These are phyloP conservation scores for Ogataea saltuana DNA, from an alignment of 805 yeast species.

Conservation along the genomic window DNA sequence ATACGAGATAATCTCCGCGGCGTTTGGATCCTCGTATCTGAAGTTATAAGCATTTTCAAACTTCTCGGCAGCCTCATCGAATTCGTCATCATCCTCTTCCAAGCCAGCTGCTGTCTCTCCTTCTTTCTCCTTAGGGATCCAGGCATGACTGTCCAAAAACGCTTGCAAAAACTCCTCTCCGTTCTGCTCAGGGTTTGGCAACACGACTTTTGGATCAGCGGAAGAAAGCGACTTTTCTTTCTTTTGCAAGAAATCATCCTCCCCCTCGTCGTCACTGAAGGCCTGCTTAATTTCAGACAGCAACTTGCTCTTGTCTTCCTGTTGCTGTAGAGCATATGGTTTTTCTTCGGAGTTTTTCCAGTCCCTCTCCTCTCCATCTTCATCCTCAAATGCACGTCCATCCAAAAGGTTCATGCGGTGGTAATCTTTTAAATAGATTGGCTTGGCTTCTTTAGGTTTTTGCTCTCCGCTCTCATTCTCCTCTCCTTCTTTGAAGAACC, in stretches of 20 bases:
- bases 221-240: conserved; percentile 39
- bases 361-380: conserved; percentile 48
- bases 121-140: conserved; percentile 79
- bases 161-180: conserved; percentile 71
- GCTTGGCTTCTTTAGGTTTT: conserved; percentile 54
- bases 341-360: conserved; percentile 55
- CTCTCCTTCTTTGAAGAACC: conserved; percentile 68
- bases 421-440: conserved; percentile 87
- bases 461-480: conserved; percentile 37
- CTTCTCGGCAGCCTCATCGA: conserved; percentile 87
- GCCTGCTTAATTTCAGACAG: conserved; percentile 76
- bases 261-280: conserved; percentile 49
- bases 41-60: conserved; percentile 93
- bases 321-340: conserved; percentile 74
- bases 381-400: conserved; percentile 59
- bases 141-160: conserved; percentile 75
- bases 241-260: conserved; percentile 57
- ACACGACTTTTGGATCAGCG: conserved; percentile 1
- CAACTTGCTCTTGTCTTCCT: conserved; percentile 72
- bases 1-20: conserved; percentile 89
- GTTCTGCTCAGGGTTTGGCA: conserved; percentile 70
- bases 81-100: conserved; percentile 77
- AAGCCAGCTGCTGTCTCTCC: conserved; percentile 38
- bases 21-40: conserved; percentile 88
- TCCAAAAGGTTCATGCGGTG: conserved; percentile 81